phyloP scores from a whole-genome alignment of 2,329 filamentous ascomycete genomes.

The Talaromyces sp. region DNA sequence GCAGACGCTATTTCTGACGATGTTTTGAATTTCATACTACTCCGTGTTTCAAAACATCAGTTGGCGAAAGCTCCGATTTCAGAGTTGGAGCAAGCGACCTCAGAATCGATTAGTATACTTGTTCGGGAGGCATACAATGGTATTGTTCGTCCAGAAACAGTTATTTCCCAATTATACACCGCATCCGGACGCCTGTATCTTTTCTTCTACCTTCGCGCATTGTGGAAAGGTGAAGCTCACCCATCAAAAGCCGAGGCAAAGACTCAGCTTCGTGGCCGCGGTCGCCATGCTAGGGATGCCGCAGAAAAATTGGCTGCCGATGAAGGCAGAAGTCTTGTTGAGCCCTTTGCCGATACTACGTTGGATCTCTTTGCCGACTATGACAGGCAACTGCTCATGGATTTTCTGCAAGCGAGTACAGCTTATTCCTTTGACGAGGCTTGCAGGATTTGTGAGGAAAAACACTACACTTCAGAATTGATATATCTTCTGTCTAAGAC shows the following conservation, averaged over 20 bases:
- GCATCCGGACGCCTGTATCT: conserved; percentile 70
- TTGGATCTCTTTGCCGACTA: conserved; percentile 83
- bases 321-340: conserved; percentile 67
- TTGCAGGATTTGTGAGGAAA: conserved; percentile 71
- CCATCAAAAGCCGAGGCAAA: conserved; percentile 31
- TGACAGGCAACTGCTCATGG: conserved; percentile 75
- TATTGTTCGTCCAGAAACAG: conserved; percentile 71
- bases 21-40: conserved; percentile 79
- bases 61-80: conserved; percentile 60
- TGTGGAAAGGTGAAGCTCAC: conserved; percentile 75
- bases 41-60: conserved; percentile 74
- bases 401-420: conserved; percentile 79
- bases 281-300: conserved; percentile 39
- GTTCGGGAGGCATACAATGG: conserved; percentile 90
- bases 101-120: conserved; percentile 79
- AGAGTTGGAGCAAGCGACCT: conserved; percentile 75
- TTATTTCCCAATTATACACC: conserved; percentile 72
- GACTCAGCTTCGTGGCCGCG: conserved; percentile 31
- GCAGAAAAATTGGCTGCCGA: conserved; percentile 49
- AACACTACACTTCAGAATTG: conserved; percentile 83
- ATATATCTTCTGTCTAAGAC: conserved; percentile 95
- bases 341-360: conserved; percentile 81
- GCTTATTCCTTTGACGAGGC: conserved; percentile 78
- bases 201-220: conserved; percentile 83
- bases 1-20: conserved; percentile 85